A percentile compares a stretch with the other conserved stretches of the same genome.
Evolutionary conservation across 1,139 yeast genomes (phyloP).

Genomic region (Magnusiomyces suaveolens): DNA sequence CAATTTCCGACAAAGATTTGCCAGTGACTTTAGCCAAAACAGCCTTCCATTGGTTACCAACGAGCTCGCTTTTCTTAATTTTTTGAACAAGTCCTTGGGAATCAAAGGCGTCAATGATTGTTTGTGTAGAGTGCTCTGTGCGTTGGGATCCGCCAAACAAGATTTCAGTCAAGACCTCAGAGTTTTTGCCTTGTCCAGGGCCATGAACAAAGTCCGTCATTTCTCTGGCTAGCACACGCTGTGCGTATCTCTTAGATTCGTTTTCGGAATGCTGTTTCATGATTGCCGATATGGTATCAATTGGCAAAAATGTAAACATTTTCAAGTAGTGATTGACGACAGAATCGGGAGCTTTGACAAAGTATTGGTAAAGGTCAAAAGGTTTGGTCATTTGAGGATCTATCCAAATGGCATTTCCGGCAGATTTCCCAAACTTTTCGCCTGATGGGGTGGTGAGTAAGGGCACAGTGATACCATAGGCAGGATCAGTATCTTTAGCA

Average conservation of each 20-base stretch:
- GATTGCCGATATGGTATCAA: constrained; percentile 45
- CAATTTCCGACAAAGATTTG: constrained; percentile 49
- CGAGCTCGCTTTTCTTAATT: constrained; percentile 34
- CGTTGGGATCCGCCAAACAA: constrained; percentile 41
- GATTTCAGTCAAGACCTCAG: constrained; percentile 54
- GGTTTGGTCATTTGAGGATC: constrained; percentile 65
- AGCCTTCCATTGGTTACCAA: constrained; percentile 30
- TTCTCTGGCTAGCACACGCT: constrained; percentile 67
- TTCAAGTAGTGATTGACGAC: constrained; percentile 61
- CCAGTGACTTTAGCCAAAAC: constrained; percentile 33
- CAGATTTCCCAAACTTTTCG: constrained; percentile 92
- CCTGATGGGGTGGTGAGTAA: constrained; percentile 81
- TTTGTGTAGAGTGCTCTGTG: constrained; percentile 35
- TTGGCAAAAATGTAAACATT: constrained; percentile 70
- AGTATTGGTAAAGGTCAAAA: constrained; percentile 76
- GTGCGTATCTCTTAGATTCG: constrained; percentile 63
- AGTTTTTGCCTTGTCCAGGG: constrained; percentile 56
- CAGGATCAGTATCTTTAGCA: constrained; percentile 20
- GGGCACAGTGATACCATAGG: constrained; percentile 84
- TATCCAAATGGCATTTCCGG: constrained; percentile 92
- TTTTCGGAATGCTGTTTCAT: constrained; percentile 44
- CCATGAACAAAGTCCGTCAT: constrained; percentile 87
- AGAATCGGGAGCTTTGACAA: constrained; percentile 70
- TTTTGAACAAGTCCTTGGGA: constrained; percentile 49
- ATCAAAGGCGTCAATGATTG: constrained; percentile 49